These are phyloP conservation scores for Pyronema domesticum DNA, from an alignment of 495 filamentous ascomycete genomes.

Conservation along the genomic window DNA sequence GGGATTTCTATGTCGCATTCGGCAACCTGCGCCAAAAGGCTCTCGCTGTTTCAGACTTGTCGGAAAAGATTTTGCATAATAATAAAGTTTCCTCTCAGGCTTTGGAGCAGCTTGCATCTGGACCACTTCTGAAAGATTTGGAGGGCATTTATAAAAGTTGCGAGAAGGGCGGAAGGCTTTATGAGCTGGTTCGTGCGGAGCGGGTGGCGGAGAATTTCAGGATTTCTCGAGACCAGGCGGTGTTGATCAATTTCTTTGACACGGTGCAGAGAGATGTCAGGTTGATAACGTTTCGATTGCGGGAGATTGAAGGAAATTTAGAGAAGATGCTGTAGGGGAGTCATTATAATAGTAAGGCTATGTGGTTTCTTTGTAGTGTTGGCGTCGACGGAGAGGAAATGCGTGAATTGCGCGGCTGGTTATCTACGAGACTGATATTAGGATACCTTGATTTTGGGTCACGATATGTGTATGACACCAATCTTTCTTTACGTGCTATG, in stretches of 20 bases:
- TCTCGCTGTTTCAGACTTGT: not conserved
- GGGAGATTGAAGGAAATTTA: not conserved
- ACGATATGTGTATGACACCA: too few species aligned
- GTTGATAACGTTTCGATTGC: not conserved
- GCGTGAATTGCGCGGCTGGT: too few species aligned
- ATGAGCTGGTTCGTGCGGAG: too few species aligned
- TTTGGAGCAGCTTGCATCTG: not conserved
- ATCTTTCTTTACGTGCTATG: too few species aligned
- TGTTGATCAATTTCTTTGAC: not conserved
- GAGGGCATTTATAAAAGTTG: not conserved
- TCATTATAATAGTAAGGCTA: too few species aligned
- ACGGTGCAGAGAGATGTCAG: not conserved
- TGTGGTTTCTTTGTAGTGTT: too few species aligned
- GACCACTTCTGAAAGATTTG: not conserved
- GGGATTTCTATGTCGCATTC: not conserved
- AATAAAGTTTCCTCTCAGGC: not conserved
- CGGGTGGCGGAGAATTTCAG: not conserved
- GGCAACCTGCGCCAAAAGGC: not conserved
- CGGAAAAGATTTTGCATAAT: not conserved
- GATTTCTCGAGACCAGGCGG: not conserved
- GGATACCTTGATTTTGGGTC: too few species aligned
- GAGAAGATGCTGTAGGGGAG: not conserved
- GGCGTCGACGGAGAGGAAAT: too few species aligned
- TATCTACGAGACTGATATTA: too few species aligned
- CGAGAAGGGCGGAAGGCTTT: not conserved